Evolutionary conservation across 306 rosid species (phyloP).

Genomic region (Trifolium fragiferum): DNA sequence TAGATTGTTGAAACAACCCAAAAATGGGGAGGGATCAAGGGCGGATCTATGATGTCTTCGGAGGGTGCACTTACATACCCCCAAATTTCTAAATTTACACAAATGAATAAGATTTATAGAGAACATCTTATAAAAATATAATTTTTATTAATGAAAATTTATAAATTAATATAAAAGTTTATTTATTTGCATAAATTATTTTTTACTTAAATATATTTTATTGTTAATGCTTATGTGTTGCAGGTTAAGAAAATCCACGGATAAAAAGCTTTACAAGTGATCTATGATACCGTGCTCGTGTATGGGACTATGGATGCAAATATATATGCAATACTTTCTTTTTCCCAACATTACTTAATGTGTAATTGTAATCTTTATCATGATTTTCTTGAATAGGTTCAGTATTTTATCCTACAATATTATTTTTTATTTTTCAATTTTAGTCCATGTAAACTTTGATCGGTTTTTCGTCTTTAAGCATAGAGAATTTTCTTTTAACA

Average conservation of each 20-base stretch:
- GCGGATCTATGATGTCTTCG: too few relatives aligned
- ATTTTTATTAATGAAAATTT: too few relatives aligned
- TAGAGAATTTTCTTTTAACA: not conserved
- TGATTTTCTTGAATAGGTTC: not conserved
- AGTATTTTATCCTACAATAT: not conserved
- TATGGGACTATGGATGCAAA: not conserved
- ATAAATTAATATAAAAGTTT: not conserved
- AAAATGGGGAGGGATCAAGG: too few relatives aligned
- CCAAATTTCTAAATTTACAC: too few relatives aligned
- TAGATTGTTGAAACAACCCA: too few relatives aligned
- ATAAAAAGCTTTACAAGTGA: not conserved
- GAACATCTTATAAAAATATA: too few relatives aligned
- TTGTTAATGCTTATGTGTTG: not conserved
- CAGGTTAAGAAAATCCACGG: conserved; percentile 20
- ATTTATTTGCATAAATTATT: too few relatives aligned
- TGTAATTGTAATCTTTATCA: not conserved
- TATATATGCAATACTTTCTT: not conserved
- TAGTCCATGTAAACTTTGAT: not conserved
- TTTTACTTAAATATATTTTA: not conserved
- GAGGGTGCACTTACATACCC: too few relatives aligned
- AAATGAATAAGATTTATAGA: too few relatives aligned
- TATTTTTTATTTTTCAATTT: not conserved
- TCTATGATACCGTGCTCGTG: not conserved
- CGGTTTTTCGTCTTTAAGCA: not conserved
- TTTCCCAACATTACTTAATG: not conserved